These are phyloP conservation scores for Eustoma russellianum DNA, from an alignment of 257 asterid species.

Conservation along the genomic window DNA sequence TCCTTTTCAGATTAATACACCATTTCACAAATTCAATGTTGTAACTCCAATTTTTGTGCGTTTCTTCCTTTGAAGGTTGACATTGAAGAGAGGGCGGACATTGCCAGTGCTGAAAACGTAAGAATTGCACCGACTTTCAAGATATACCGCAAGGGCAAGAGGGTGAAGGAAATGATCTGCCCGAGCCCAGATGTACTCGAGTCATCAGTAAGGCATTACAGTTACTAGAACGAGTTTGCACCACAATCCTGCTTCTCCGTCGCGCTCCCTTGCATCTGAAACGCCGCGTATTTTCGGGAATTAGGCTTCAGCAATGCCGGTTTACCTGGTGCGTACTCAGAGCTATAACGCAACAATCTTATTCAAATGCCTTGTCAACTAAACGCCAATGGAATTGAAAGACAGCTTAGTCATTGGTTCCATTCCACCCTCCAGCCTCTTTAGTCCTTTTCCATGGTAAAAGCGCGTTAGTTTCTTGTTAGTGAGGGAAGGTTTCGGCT, in stretches of 20 bases:
- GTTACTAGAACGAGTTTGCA: slow-evolving; percentile 23
- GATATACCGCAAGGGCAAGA: slow-evolving; percentile 55
- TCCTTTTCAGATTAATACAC: neutral
- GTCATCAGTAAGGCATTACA: slow-evolving; percentile 74
- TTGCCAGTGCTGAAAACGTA: slow-evolving; percentile 63
- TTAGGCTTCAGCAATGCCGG: slow-evolving; percentile 12
- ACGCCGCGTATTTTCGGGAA: slow-evolving; percentile 17
- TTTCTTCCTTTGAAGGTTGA: slow-evolving; percentile 47
- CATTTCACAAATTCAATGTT: neutral
- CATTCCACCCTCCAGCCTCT: slow-evolving; percentile 16
- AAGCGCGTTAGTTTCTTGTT: slow-evolving; percentile 14
- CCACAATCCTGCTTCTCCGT: slow-evolving; percentile 13
- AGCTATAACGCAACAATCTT: slow-evolving; percentile 39
- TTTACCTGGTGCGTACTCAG: slow-evolving; percentile 38
- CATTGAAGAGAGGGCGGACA: slow-evolving; percentile 44
- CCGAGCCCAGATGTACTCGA: slow-evolving; percentile 79
- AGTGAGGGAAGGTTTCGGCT: no score
- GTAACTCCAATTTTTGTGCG: neutral
- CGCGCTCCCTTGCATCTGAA: slow-evolving; percentile 10
- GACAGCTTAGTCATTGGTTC: slow-evolving; percentile 30
- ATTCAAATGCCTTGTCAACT: slow-evolving; percentile 24
- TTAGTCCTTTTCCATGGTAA: slow-evolving; percentile 11
- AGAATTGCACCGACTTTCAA: slow-evolving; percentile 69
- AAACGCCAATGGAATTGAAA: slow-evolving; percentile 31
- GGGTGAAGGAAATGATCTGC: slow-evolving; percentile 75